Evolutionary conservation across 2,329 filamentous ascomycete species (phyloP), one percentile per base, ranked within the genome.

Genomic region (Colletotrichum eremochloae): DNA sequence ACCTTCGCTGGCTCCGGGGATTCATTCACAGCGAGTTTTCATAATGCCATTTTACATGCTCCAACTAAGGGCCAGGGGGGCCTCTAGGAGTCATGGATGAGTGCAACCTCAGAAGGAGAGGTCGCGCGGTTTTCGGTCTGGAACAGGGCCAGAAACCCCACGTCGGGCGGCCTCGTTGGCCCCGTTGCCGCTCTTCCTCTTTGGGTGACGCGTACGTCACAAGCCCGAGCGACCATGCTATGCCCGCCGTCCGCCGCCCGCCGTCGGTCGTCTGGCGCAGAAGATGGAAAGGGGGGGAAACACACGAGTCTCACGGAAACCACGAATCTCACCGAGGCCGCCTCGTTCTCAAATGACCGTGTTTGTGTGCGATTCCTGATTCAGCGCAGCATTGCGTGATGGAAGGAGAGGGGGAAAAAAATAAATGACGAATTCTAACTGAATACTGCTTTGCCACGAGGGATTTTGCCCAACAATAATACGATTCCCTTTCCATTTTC

Each of bases 301-400:
- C 42, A 20, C 15, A 18, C 3, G 3, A 11, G 5, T 38, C 31
- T 55, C 31, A 12, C 24, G 24, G 24, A 24, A 24, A 24, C 24
- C 24, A 24, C 46, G n/a, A 20, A 38, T 14, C 15, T 50, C 31
- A 29, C 12, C 1, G 36, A 50, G 7, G 3, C 6, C 3, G 15
- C n/a, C 29, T 29, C 20, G 20, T 48, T 68, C 65, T 69, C 66
- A 69, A 72, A 64, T 72, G 58, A 68, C 58, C 53, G 60, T 63
- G 52, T 53, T 46, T 1, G 18, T 36, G 3, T 44, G 40, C 8
- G 42, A 42, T 63, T 72, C 60, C 31, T 55, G 53, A 68, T 63
- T 68, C 36, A 63, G 68, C 68, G 48, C 38, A 33, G 42, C n/a
- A 11, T 38, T 58, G n/a, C 5, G 6, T n/a, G 18, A 46, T 11